Base-by-base conservation (phyloP, 2,329 filamentous ascomycete species). In the Lachnellula subtilissima region DNA sequence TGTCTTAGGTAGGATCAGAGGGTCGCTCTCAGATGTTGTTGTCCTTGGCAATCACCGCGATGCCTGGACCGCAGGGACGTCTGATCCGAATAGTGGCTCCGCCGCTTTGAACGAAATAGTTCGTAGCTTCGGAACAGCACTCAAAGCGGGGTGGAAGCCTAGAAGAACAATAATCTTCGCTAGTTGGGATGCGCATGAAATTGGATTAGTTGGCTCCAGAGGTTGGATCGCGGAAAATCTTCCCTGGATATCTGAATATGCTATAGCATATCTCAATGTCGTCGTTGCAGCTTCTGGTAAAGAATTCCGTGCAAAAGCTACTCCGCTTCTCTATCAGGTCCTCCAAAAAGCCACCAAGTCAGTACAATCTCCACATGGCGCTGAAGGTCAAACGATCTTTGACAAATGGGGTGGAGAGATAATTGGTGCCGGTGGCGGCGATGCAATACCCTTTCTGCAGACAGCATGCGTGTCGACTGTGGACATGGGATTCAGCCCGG, bases 11-110 rank as follows among this genome's bases (percentile, higher is more conserved):
- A 78, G 92, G 48, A 88, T 97, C 70, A 95, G 95, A 65, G 92
- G 92, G 12, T 87, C 86, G 0, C 84, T 92, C 45, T 78, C 85
- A 0, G 85, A 96, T 65, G 91, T 94, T 1, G 78, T 97, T 35
- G 79, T 97, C 2, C 74, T 97, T 22, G 91, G 91, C 6, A 95
- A 95, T 67, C 91, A 96, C 67, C 84, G 90, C 35, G 91, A 96
- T 71, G 88, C 91, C 0, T 93, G 89, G 89, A 84, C 85, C 14
- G 89, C 89, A 12, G 89, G 89, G 19, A 87, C 88, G 8, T 87
- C 78, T 11, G 89, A 93, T 64, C 89, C 89, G 1, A 91, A 91
- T 74, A 87, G 85, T 60, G 89, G 89, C 58, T 89, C 86, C 19
- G 87, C 89, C 2, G 82, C 85, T 0, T 71, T 93, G 52, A 89